Evolutionary conservation across 805 yeast genomes (phyloP).

Genomic region (Lachancea waltii): DNA sequence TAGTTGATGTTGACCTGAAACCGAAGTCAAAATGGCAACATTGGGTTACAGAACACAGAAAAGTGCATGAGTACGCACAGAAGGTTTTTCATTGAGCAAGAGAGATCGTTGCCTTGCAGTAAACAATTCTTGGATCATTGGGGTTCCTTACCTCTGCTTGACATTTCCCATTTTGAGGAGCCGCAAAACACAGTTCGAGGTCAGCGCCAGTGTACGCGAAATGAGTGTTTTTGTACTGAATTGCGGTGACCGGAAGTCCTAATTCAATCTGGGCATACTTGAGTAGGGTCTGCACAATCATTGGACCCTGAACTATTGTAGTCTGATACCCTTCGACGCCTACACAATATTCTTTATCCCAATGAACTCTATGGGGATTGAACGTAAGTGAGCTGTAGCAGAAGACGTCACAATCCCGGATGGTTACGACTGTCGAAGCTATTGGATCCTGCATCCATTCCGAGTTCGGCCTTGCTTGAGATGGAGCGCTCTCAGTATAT

Average conservation of each 20-base stretch:
- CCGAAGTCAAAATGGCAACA: slow-evolving; percentile 40
- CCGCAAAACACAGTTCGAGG: slow-evolving; percentile 20
- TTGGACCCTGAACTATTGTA: slow-evolving; percentile 75
- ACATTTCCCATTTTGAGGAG: slow-evolving; percentile 6
- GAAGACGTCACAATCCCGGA: slow-evolving; percentile 38
- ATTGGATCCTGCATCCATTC: not conserved
- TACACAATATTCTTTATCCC: slow-evolving; percentile 49
- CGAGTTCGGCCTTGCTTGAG: not conserved
- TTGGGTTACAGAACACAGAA: slow-evolving; percentile 32
- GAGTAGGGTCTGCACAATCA: slow-evolving; percentile 54
- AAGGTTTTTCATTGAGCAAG: not conserved
- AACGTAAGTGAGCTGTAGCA: slow-evolving; percentile 70
- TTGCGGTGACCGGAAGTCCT: slow-evolving; percentile 20
- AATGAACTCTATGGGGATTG: slow-evolving; percentile 82
- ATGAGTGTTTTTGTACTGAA: slow-evolving; percentile 39
- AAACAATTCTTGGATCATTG: slow-evolving; percentile 16
- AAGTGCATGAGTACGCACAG: not conserved
- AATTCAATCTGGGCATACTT: slow-evolving; percentile 39
- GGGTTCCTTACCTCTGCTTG: slow-evolving; percentile 7
- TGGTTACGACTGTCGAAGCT: slow-evolving; percentile 26
- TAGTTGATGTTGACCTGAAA: slow-evolving; percentile 52
- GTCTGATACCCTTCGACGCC: slow-evolving; percentile 53
- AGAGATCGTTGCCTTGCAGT: not conserved
- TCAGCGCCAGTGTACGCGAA: slow-evolving; percentile 37
- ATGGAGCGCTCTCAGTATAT: slow-evolving; percentile 43